Conservation (phyloP, 495 filamentous ascomycete species). For the Chaetomidium leptoderma region DNA sequence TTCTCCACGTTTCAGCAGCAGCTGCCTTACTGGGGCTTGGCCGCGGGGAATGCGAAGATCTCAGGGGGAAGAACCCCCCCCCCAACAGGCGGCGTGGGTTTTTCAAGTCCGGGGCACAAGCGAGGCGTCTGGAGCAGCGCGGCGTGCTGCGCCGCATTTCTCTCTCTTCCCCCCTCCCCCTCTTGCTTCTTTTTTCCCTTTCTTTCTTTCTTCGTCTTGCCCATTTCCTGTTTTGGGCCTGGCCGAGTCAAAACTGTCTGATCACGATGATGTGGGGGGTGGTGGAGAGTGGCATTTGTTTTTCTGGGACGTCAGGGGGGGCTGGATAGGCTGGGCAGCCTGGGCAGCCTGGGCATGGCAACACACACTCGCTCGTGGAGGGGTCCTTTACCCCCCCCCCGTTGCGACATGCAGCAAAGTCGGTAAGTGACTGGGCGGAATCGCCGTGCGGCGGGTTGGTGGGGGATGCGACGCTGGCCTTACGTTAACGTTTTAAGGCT, state of each 20-base stretch:
- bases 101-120: slow-evolving; percentile 1
- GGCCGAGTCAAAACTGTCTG: not conserved
- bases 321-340: not conserved
- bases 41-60: slow-evolving; percentile 1
- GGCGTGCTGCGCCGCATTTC: not conserved
- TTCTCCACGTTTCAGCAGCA: slow-evolving; percentile 12
- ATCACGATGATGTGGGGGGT: not conserved
- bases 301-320: slow-evolving; percentile 1
- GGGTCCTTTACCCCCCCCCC: too few relatives aligned
- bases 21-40: slow-evolving; percentile 3
- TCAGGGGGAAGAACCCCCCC: not conserved
- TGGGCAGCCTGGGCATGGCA: too few relatives aligned
- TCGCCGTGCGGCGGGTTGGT: slow-evolving; percentile 10
- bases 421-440: too few relatives aligned
- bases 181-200: not conserved
- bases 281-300: slow-evolving; percentile 1
- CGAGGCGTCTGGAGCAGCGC: not conserved
- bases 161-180: not conserved
- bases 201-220: not conserved
- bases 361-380: too few relatives aligned
- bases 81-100: slow-evolving; percentile 6
- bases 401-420: not conserved
- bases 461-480: slow-evolving; percentile 13
- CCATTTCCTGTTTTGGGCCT: not conserved
- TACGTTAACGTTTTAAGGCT: slow-evolving; percentile 7